phyloP scores from a whole-genome alignment of 2,329 filamentous ascomycete genomes.

The Colletotrichum sp. region DNA sequence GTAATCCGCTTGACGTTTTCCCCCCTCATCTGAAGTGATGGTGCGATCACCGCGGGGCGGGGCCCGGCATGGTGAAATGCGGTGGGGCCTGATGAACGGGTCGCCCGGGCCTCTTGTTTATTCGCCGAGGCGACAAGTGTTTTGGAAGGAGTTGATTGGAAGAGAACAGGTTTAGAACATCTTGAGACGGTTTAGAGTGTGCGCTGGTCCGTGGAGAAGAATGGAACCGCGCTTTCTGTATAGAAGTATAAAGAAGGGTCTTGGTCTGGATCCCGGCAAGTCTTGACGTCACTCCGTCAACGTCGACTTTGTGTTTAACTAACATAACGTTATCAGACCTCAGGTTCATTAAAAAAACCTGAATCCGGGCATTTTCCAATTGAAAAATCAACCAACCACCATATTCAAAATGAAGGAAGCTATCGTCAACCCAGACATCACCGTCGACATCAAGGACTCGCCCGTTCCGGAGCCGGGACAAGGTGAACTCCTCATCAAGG shows the following conservation, averaged over 20 bases:
- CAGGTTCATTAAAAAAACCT: not conserved
- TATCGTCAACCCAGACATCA: conserved; percentile 6
- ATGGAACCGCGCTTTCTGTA: not conserved
- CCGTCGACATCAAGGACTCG: conserved; percentile 16
- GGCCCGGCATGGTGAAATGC: not conserved
- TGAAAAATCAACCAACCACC: not conserved
- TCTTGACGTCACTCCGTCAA: conserved; percentile 4
- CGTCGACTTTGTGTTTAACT: not conserved
- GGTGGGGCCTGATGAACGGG: not conserved
- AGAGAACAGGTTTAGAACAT: not conserved
- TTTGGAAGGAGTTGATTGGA: not conserved
- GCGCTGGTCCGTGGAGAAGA: not conserved
- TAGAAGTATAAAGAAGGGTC: not conserved
- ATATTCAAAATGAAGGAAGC: conserved; percentile 20
- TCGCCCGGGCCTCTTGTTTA: not conserved
- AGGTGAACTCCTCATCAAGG: conserved; percentile 26
- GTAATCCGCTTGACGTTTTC: not conserved
- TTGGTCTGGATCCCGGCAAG: not conserved
- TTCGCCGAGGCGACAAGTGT: not conserved
- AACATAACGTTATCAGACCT: not conserved
- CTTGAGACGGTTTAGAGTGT: not conserved
- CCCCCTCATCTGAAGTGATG: conserved; percentile 10
- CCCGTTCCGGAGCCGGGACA: conserved; percentile 20
- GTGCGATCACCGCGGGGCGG: not conserved
- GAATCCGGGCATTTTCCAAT: not conserved